Evolutionary conservation across 2,329 filamentous ascomycete species (phyloP), one percentile per base, ranked within the genome.

Genomic region (Fusarium cyanostomum): DNA sequence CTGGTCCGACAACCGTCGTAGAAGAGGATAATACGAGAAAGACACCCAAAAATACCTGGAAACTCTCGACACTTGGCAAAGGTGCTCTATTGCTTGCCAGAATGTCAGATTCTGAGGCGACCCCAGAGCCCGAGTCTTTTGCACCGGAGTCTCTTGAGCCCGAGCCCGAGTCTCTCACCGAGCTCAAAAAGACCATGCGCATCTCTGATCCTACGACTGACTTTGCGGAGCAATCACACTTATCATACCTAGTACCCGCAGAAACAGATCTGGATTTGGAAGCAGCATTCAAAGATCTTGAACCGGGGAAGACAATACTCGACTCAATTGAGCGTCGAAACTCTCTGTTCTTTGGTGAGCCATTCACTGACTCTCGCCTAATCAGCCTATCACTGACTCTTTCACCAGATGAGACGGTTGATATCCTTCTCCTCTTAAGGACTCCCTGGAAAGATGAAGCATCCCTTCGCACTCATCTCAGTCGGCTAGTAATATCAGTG

Each of bases 311-410:
- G 63, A 78, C 78, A 66, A 77, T 80, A 60, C 80, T 89, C 37
- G 82, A 86, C 48, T 83, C 83, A 15, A 82, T 92, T 70, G 78
- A 84, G 38, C 84, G 86, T 68, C 83, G 90, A 64, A 82, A 89
- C 34, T 82, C 83, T 52, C 79, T 94, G 34, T 90, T 91, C 72
- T 92, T 93, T 72, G 91, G 91, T 92, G 80, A 67, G 84, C 75
- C 38, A 12, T 31, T 18, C 38, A 35, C 35, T 26, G 33, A 12
- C 41, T 52, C 21, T 27, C 65, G 71, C 80, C 78, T 83, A 84
- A 75, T 84, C 80, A 76, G n/a, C 21, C 44, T 16, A 16, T 56
- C 34, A 34, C 70, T 71, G 18, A 71, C 58, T 35, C 35, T 38
- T 13, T 30, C 5, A 83, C 78, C 71, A 93, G 91, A 94, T 84